Evolutionary conservation across 2,329 filamentous ascomycete genomes (phyloP).

Genomic region (Ustulina deusta): DNA sequence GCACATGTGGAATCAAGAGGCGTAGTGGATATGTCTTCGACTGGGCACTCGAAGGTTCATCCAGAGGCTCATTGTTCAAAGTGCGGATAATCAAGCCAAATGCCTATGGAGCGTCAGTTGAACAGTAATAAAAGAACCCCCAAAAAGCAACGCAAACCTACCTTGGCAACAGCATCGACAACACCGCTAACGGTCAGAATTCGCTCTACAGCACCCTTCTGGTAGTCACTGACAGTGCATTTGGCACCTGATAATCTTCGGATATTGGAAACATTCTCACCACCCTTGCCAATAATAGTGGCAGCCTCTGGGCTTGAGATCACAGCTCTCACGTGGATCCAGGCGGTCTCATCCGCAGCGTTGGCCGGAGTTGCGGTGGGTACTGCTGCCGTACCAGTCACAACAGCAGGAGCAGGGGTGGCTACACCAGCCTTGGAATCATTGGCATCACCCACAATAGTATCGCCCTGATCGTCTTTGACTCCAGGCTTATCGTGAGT

Average conservation of each 20-base stretch:
- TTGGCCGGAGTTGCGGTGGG: constrained; percentile 59
- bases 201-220: constrained; percentile 95
- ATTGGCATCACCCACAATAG: constrained; percentile 73
- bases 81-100: constrained; percentile 99
- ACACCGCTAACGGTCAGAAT: constrained; percentile 97
- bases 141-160: constrained; percentile 57
- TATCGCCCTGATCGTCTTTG: constrained; percentile 75
- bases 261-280: constrained; percentile 98
- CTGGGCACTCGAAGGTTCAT: constrained; percentile 86
- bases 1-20: constrained; percentile 93
- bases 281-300: constrained; percentile 97
- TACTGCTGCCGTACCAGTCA: constrained; percentile 51
- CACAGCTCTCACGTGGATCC: constrained; percentile 96
- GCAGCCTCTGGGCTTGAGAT: constrained; percentile 98
- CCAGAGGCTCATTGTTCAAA: constrained; percentile 94
- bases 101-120: constrained; percentile 66
- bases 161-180: constrained; percentile 97
- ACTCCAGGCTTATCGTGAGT: constrained; percentile 63
- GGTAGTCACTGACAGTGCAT: constrained; percentile 98
- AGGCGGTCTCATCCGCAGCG: constrained; percentile 88
- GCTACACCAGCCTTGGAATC: constrained; percentile 64
- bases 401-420: constrained; percentile 51
- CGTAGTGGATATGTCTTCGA: constrained; percentile 98
- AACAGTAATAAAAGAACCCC: constrained; percentile 20
- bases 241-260: constrained; percentile 94